phyloP scores from a whole-genome alignment of 768 basidiomycete genomes.

The Lactarius sp. region DNA sequence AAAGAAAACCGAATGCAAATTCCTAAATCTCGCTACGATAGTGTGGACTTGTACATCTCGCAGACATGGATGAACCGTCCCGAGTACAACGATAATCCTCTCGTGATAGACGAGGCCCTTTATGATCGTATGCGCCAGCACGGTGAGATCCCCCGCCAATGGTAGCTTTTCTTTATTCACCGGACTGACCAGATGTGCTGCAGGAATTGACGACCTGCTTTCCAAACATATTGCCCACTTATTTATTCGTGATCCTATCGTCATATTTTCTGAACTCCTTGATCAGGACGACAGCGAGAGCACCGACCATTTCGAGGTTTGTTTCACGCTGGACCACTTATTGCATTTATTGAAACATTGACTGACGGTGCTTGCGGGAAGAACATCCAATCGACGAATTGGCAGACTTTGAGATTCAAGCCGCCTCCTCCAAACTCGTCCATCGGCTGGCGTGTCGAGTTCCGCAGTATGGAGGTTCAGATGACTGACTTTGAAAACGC shows the following conservation, averaged over 20 bases:
- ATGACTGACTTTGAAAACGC: slow-evolving; percentile 99
- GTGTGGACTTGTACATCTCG: slow-evolving; percentile 91
- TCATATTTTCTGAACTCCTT: slow-evolving; percentile 90
- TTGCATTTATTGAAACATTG: background rate
- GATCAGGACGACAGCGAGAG: slow-evolving; percentile 85
- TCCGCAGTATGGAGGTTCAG: slow-evolving; percentile 98
- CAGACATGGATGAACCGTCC: slow-evolving; percentile 81
- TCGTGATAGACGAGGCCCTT: slow-evolving; percentile 74
- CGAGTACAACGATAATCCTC: slow-evolving; percentile 86
- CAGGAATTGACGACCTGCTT: slow-evolving; percentile 82
- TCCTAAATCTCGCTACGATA: slow-evolving; percentile 97
- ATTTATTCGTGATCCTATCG: slow-evolving; percentile 96
- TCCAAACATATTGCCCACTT: slow-evolving; percentile 92
- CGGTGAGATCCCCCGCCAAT: slow-evolving; percentile 46
- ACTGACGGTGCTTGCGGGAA: slow-evolving; percentile 31
- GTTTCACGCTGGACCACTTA: slow-evolving; percentile 9
- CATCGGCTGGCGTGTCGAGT: slow-evolving; percentile 98
- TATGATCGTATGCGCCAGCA: slow-evolving; percentile 67
- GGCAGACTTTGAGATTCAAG: slow-evolving; percentile 99
- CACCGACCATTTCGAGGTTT: slow-evolving; percentile 93
- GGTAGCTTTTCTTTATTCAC: background rate
- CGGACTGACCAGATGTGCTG: background rate
- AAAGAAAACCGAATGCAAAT: slow-evolving; percentile 70
- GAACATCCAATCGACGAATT: slow-evolving; percentile 99
- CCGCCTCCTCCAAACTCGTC: slow-evolving; percentile 89